Percentiles rank a stretch among this genome's conserved stretches.
Evolutionary conservation across 805 yeast species (phyloP).

Genomic region (Peterozyma toletana): DNA sequence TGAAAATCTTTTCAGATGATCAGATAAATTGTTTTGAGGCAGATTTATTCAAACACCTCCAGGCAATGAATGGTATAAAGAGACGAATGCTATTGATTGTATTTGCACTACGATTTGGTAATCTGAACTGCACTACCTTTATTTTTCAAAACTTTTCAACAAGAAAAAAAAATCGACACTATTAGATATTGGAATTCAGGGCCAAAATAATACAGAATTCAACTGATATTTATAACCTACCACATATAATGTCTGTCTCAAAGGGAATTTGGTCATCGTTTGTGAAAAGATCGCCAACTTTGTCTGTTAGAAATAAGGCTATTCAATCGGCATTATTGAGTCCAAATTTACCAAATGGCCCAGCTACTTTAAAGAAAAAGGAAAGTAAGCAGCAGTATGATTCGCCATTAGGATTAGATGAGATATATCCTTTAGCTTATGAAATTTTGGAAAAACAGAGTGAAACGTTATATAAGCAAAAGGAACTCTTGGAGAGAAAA

Average conservation of each 20-base stretch:
- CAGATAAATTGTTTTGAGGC: too few relatives aligned
- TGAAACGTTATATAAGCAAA: slow-evolving; percentile 27
- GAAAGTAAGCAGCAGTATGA: slow-evolving; percentile 44
- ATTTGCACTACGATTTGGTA: too few relatives aligned
- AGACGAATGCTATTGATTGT: too few relatives aligned
- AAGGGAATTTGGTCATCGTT: slow-evolving; percentile 30
- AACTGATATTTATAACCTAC: neutral
- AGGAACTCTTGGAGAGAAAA: slow-evolving; percentile 27
- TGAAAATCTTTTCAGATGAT: too few relatives aligned
- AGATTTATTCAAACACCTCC: too few relatives aligned
- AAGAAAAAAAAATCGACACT: too few relatives aligned
- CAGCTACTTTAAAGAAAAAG: slow-evolving; percentile 39
- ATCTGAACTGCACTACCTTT: too few relatives aligned
- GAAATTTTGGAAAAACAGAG: slow-evolving; percentile 45
- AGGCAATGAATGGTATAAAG: too few relatives aligned
- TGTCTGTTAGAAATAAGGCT: slow-evolving; percentile 19
- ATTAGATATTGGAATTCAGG: too few relatives aligned
- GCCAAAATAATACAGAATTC: neutral
- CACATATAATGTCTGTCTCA: slow-evolving; percentile 15
- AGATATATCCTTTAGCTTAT: slow-evolving; percentile 66
- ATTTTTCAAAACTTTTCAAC: too few relatives aligned
- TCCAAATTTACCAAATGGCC: slow-evolving; percentile 36
- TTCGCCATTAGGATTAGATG: slow-evolving; percentile 64
- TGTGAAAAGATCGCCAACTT: slow-evolving; percentile 21
- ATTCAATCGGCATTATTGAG: slow-evolving; percentile 21